Conservation (phyloP, 345 rosid species). For the Pseudoturritis turrita region DNA sequence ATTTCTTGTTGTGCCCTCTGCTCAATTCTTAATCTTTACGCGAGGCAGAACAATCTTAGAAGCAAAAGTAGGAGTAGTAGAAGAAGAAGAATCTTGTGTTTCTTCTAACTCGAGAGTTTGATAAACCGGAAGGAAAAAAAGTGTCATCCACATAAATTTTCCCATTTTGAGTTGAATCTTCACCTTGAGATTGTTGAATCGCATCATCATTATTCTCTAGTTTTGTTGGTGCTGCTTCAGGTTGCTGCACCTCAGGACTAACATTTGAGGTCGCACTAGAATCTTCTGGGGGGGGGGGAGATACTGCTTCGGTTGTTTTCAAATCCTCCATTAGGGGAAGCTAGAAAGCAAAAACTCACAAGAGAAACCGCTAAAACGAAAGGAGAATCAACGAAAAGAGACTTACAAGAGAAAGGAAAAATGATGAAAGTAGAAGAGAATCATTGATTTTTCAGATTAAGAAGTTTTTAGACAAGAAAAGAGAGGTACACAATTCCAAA, state of each 20-base stretch:
- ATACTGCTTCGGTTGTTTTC: slow-evolving; percentile 24
- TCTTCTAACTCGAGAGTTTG: slow-evolving; percentile 18
- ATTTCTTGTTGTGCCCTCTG: slow-evolving; percentile 19
- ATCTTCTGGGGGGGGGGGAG: slow-evolving; percentile 34
- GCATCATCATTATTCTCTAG: slow-evolving; percentile 7
- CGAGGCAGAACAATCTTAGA: slow-evolving; percentile 36
- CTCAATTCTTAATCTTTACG: slow-evolving; percentile 29
- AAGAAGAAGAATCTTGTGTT: not conserved
- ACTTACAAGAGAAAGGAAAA: slow-evolving; percentile 1
- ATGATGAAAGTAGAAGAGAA: not conserved
- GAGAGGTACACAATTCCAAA: slow-evolving; percentile 22
- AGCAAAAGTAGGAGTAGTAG: not conserved
- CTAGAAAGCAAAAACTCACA: not conserved
- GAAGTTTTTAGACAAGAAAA: slow-evolving; percentile 14
- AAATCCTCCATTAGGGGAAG: slow-evolving; percentile 47
- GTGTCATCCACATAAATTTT: slow-evolving; percentile 26
- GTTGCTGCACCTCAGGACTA: slow-evolving; percentile 17
- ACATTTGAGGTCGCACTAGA: slow-evolving; percentile 15
- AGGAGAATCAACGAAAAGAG: not conserved
- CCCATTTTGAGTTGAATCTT: slow-evolving; percentile 16
- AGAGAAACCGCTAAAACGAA: not conserved
- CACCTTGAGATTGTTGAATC: slow-evolving; percentile 7
- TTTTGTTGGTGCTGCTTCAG: slow-evolving; percentile 10
- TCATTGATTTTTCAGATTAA: not conserved
- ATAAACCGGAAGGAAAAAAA: slow-evolving; percentile 14